Evolutionary conservation across 2,329 filamentous ascomycete species (phyloP).

Genomic region (Diplocarpon rosae): DNA sequence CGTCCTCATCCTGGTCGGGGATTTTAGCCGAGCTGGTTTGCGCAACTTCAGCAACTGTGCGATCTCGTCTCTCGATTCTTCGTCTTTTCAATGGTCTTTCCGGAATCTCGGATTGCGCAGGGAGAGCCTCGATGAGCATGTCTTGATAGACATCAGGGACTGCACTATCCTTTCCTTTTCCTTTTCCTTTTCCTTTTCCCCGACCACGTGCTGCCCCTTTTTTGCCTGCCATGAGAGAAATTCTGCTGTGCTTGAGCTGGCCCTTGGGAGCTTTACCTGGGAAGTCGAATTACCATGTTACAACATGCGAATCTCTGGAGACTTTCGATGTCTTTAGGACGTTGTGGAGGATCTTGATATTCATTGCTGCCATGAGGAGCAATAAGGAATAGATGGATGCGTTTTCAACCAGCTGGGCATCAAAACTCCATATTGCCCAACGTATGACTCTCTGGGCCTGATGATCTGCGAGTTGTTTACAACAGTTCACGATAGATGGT

Average conservation of each 20-base stretch:
- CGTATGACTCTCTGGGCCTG: too few species aligned
- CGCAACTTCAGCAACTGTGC: slow-evolving; percentile 1
- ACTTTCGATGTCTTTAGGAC: too few species aligned
- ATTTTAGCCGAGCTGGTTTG: slow-evolving; percentile 6
- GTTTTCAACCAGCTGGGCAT: too few species aligned
- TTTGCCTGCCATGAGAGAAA: slow-evolving; percentile 6
- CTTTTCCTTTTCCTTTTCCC: slow-evolving; percentile 13
- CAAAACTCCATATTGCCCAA: too few species aligned
- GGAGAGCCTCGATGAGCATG: slow-evolving; percentile 33
- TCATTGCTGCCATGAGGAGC: too few species aligned
- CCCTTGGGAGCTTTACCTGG: neutral
- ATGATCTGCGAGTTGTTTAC: too few species aligned
- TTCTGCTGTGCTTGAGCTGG: neutral
- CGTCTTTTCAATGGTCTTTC: slow-evolving; percentile 30
- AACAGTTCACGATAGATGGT: too few species aligned
- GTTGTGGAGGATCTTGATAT: too few species aligned
- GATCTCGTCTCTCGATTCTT: slow-evolving; percentile 16
- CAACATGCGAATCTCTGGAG: too few species aligned
- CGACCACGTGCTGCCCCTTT: neutral
- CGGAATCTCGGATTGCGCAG: slow-evolving; percentile 22
- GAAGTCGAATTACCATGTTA: too few species aligned
- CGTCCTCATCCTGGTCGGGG: slow-evolving; percentile 15
- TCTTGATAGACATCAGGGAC: slow-evolving; percentile 35
- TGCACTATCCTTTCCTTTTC: slow-evolving; percentile 12
- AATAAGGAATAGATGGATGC: too few species aligned